These are phyloP conservation scores for Lithocarpus polystachyus DNA, from an alignment of 306 rosid species.

Conservation along the genomic window DNA sequence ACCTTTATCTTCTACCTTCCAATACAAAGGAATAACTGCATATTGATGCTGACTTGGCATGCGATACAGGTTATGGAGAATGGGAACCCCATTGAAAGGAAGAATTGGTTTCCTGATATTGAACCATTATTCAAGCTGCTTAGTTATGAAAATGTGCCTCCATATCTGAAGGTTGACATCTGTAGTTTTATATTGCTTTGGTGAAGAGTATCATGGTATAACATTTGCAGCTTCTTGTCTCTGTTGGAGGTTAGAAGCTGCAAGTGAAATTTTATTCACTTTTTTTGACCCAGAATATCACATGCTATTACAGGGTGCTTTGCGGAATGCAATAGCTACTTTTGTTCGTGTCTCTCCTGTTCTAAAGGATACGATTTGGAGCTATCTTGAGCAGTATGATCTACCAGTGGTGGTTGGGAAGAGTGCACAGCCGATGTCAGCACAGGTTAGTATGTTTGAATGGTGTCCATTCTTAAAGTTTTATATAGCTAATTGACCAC, in stretches of 20 bases:
- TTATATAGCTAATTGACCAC: neutral
- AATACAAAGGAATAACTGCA: neutral
- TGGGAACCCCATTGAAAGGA: constrained; percentile 80
- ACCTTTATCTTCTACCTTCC: constrained; percentile 7
- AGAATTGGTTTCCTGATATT: constrained; percentile 91
- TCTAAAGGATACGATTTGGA: constrained; percentile 79
- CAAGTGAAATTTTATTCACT: constrained; percentile 13
- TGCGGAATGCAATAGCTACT: constrained; percentile 79
- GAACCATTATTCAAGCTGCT: constrained; percentile 98
- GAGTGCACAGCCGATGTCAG: constrained; percentile 53
- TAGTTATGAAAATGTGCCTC: constrained; percentile 93
- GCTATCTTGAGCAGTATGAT: constrained; percentile 94
- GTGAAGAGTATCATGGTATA: neutral
- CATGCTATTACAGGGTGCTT: constrained; percentile 65
- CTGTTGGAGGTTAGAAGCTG: constrained; percentile 26
- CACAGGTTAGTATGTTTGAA: constrained; percentile 58
- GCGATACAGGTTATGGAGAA: constrained; percentile 77
- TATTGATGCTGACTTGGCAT: constrained; percentile 24
- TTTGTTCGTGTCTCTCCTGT: constrained; percentile 75
- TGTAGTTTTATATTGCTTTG: constrained; percentile 21
- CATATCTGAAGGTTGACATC: constrained; percentile 78
- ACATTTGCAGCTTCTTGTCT: constrained; percentile 16
- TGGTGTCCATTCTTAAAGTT: neutral
- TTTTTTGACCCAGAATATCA: constrained; percentile 21
- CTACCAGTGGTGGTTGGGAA: constrained; percentile 90